These are phyloP conservation scores for Sequoia sempervirens DNA, from an alignment of 75 land plant species.

Conservation along the genomic window DNA sequence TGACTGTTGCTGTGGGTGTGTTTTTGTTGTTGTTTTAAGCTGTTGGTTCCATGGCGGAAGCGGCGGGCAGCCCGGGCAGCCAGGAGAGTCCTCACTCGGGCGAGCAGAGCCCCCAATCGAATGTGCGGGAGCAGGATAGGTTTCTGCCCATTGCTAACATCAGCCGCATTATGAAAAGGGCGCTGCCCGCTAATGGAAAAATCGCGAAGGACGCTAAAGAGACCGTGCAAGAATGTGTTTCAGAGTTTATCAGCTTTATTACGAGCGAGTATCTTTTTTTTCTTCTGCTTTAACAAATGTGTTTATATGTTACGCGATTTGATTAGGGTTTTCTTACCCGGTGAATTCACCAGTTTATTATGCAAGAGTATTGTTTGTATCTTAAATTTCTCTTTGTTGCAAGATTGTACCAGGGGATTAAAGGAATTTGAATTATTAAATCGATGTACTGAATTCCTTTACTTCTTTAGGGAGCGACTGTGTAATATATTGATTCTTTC, in stretches of 20 bases:
- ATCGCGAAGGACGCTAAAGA: conserved; percentile 74
- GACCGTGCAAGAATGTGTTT: conserved; percentile 71
- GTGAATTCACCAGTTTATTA: neutral
- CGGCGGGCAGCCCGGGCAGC: conserved; percentile 39
- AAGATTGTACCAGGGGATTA: too few species aligned
- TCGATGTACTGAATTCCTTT: neutral
- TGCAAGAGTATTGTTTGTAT: neutral
- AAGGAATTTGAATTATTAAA: too few species aligned
- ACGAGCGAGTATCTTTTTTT: conserved; percentile 31
- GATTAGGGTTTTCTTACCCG: neutral
- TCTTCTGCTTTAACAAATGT: too few species aligned
- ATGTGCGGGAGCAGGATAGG: conserved; percentile 57
- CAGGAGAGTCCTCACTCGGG: conserved; percentile 35
- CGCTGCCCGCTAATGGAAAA: conserved; percentile 67
- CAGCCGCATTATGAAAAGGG: conserved; percentile 68
- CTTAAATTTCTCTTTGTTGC: neutral
- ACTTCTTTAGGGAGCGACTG: neutral
- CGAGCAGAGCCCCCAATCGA: conserved; percentile 23
- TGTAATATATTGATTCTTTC: neutral
- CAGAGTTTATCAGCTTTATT: conserved; percentile 72
- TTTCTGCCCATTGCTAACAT: conserved; percentile 68
- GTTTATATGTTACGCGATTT: neutral
- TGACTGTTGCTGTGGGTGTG: neutral
- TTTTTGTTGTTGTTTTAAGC: neutral
- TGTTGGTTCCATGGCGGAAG: conserved; percentile 19